Base-by-base conservation (phyloP, 1,284 basidiomycete genomes). In the Testicularia cyperi region DNA sequence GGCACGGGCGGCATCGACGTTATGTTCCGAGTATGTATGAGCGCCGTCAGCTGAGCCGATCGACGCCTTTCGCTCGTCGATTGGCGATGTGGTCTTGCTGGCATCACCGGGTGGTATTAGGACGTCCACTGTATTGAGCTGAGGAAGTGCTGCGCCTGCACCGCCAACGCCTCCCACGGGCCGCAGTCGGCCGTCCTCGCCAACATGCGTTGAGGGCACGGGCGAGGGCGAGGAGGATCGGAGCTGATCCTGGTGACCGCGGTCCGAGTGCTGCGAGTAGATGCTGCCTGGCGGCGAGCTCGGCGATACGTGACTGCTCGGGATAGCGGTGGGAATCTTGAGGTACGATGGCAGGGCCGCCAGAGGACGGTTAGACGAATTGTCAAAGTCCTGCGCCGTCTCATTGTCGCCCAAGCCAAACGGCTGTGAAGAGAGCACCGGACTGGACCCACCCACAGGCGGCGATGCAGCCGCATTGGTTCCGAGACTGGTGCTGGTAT, bases 311-410 rank as follows among this genome's bases (percentile, higher is more conserved):
- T 70, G 67, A 8, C 65, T 52, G 45, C 71, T 68, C 16, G 72
- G 72, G 15, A 74, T 73, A 10, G 68, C 42, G 14, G 73, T 75
- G 4, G 73, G 73, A 33, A 75, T 75, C 45, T 72, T 72, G 37
- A 75, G 72, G 28, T 74, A 75, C 5, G 73, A 75, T 5, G 73
- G 73, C 6, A 74, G 42, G 2, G 73, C 62, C 12, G 54, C 38
- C 3, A 40, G 48, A n/a, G 38, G n/a, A 21, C 46, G 49, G 5
- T 34, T 33, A 8, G 53, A 21, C 4, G 21, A 36, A n/a, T 41
- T 32, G 7, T 32, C 25, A 15, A 39, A 47, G 28, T 58, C 54
- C 6, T 12, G 20, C 4, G 20, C n/a, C n/a, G n/a, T n/a, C n/a
- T n/a, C 37, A 23, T 53, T 13, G 12, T 30, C 48, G 8, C 30